Base-by-base conservation (phyloP, 2,329 filamentous ascomycete genomes). In the Penicillium sp. region DNA sequence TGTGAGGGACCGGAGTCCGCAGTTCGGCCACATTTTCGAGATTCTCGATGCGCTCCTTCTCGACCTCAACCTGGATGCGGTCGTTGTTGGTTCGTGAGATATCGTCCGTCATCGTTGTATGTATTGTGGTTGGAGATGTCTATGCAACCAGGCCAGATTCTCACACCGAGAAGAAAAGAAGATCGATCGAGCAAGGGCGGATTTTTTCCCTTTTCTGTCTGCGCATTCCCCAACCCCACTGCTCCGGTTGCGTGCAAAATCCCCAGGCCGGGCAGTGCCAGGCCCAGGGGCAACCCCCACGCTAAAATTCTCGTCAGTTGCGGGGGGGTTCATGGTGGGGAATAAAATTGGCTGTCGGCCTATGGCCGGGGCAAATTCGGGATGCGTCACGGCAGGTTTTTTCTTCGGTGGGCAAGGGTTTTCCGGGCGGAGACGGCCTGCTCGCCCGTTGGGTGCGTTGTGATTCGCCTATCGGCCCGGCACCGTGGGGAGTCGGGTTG, bases 11-110 rank as follows among this genome's bases (percentile, higher is more conserved):
- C 7, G 43, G 52, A 54, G 57, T 56, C 22, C 52, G 58, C 7
- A 54, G 43, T 27, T 63, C 58, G 40, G 61, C 51, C 19, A 66
- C 60, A 60, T 66, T 60, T 39, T 66, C 65, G 49, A 64, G 56
- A 51, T 64, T 66, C 37, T 66, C 65, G 44, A 39, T 47, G 1
- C 53, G 58, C 56, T 64, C 56, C 51, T 66, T 66, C 50, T 66
- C 65, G 33, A 58, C 44, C 19, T 66, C 65, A 9, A 63, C 16
- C 53, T 62, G 58, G 24, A 63, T 52, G 36, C 50, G 57, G 16
- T 35, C 60, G 39, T 59, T 55, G 27, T 49, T 55, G 40, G 51
- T 40, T 59, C 63, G 59, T 64, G 63, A 62, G 54, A 64, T 66
- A 50, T 66, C 63, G 58, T 58, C 61, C 24, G 63, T 60, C 65